Evolutionary conservation across 1,139 yeast genomes (phyloP).

Genomic region (Lodderomyces oxycetoniae): DNA sequence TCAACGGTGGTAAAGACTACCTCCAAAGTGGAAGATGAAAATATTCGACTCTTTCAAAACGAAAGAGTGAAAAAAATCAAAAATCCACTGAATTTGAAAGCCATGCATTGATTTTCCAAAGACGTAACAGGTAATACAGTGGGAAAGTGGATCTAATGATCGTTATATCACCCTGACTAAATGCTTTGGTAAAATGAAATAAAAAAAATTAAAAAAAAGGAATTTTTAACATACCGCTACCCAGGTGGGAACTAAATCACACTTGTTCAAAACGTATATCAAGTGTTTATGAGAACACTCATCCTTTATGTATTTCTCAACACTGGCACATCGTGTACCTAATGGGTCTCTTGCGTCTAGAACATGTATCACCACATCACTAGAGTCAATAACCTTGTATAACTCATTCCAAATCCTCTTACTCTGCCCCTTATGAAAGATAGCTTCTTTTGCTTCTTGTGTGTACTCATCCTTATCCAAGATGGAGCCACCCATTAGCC

Average conservation of each 20-base stretch:
- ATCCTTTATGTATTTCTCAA: conserved; percentile 85
- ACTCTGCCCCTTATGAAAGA: conserved; percentile 95
- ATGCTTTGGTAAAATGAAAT: conserved; percentile 41
- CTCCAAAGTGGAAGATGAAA: conserved; percentile 34
- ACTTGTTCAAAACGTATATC: conserved; percentile 90
- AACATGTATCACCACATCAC: conserved; percentile 95
- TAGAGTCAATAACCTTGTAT: conserved; percentile 91
- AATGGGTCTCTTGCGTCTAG: conserved; percentile 96
- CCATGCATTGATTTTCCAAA: conserved; percentile 22
- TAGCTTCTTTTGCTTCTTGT: conserved; percentile 89
- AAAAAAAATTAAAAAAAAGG: too few relatives aligned
- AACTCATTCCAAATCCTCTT: conserved; percentile 98
- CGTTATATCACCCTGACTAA: conserved; percentile 66
- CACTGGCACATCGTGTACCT: conserved; percentile 91
- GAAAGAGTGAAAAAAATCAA: conserved; percentile 25
- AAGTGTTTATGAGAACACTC: conserved; percentile 97
- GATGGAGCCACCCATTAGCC: conserved; percentile 68
- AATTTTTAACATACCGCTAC: conserved; percentile 86
- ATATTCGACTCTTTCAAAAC: conserved; percentile 39
- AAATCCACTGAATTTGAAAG: conserved; percentile 10
- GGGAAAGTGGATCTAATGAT: conserved; percentile 1
- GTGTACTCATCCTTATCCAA: conserved; percentile 76
- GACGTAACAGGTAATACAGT: conserved; percentile 18
- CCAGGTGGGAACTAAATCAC: conserved; percentile 99
- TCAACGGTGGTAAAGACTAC: conserved; percentile 39